Conservation (phyloP, 2,329 filamentous ascomycete species). For the Xylariaceae sp. region DNA sequence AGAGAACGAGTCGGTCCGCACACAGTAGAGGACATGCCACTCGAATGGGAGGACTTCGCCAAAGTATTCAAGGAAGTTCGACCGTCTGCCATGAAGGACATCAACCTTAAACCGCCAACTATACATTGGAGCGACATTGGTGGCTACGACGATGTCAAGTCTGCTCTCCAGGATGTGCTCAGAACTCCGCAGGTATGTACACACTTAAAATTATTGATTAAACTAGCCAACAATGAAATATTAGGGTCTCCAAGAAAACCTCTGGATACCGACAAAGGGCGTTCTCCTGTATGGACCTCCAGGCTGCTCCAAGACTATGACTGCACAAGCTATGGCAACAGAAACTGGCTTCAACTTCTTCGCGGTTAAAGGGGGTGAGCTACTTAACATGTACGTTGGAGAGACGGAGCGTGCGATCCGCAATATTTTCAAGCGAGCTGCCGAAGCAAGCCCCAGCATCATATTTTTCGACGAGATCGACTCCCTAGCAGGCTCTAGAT, state of each 20-base stretch:
- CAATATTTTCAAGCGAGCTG: conserved; percentile 83
- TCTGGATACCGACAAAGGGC: conserved; percentile 72
- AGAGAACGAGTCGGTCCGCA: conserved; percentile 30
- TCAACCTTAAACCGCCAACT: conserved; percentile 86
- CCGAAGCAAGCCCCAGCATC: conserved; percentile 85
- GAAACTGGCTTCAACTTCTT: conserved; percentile 93
- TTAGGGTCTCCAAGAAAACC: conserved; percentile 42
- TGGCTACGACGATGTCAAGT: conserved; percentile 79
- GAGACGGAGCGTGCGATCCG: conserved; percentile 88
- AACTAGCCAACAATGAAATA: conserved; percentile 28
- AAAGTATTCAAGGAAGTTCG: conserved; percentile 71
- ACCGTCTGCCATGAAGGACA: conserved; percentile 86
- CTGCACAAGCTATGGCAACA: conserved; percentile 87
- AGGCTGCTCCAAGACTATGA: conserved; percentile 93
- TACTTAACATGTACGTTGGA: conserved; percentile 96
- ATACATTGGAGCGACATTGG: conserved; percentile 88
- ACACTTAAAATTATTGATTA: not conserved
- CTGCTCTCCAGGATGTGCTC: conserved; percentile 59
- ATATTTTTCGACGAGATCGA: conserved; percentile 99
- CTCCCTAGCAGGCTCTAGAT: conserved; percentile 69
- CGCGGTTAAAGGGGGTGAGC: conserved; percentile 89
- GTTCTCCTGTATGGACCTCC: conserved; percentile 90
- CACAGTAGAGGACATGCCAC: conserved; percentile 24
- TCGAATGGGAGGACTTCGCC: conserved; percentile 60
- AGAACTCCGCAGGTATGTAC: conserved; percentile 39